phyloP scores from a whole-genome alignment of 1,284 basidiomycete genomes.

The Austroboletus novae-zelandiae region DNA sequence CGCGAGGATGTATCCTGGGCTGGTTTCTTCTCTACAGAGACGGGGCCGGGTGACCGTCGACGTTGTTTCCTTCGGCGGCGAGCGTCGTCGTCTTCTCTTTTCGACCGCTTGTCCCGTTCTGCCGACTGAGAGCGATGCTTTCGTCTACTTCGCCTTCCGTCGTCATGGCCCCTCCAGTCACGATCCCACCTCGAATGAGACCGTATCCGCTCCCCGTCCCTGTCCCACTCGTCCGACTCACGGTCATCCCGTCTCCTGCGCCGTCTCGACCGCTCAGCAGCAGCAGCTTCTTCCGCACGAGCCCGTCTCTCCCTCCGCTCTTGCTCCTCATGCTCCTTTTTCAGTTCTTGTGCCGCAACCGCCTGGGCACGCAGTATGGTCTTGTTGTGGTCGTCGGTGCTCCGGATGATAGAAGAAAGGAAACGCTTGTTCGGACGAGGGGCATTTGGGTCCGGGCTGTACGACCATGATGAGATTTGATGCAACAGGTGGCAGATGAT shows the following conservation, averaged over 20 bases:
- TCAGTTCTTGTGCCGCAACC: constrained; percentile 68
- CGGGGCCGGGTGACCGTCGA: constrained; percentile 20
- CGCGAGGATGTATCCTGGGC: constrained; percentile 16
- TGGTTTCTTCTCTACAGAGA: constrained; percentile 12
- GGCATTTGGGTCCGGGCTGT: constrained; percentile 52
- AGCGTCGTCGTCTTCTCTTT: constrained; percentile 11
- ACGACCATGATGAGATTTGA: constrained; percentile 1
- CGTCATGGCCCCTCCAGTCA: constrained; percentile 26
- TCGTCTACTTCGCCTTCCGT: constrained; percentile 15
- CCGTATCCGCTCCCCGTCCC: constrained; percentile 39
- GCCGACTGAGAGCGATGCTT: constrained; percentile 32
- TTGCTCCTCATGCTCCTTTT: constrained; percentile 59
- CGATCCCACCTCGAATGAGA: constrained; percentile 24
- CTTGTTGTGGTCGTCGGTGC: constrained; percentile 90
- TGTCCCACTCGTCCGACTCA: constrained; percentile 36
- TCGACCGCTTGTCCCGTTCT: constrained; percentile 15
- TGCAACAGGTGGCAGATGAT: background rate
- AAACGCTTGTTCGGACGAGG: constrained; percentile 92
- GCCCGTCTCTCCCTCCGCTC: constrained; percentile 57
- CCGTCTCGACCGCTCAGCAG: constrained; percentile 56
- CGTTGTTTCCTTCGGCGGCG: constrained; percentile 23
- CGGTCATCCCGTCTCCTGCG: constrained; percentile 33
- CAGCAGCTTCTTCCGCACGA: constrained; percentile 68
- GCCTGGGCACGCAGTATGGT: constrained; percentile 78
- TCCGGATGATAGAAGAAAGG: constrained; percentile 82